Evolutionary conservation across 2,329 filamentous ascomycete species (phyloP).

Genomic region (Alternaria atra): DNA sequence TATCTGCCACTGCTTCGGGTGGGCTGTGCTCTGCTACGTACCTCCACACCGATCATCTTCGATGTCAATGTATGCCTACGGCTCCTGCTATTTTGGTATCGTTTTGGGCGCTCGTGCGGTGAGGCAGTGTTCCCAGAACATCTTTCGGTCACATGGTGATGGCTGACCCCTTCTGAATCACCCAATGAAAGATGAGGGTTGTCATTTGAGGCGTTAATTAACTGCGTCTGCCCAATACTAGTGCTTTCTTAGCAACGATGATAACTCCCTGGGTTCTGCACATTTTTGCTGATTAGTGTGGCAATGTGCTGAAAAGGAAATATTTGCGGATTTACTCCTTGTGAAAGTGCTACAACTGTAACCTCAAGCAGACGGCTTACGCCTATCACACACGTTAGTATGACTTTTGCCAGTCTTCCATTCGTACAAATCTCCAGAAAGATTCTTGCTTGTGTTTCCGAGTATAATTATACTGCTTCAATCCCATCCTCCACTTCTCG

Average conservation of each 20-base stretch:
- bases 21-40: neutral
- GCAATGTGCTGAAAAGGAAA: neutral
- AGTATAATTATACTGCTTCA: neutral
- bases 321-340: neutral
- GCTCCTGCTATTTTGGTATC: neutral
- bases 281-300: neutral
- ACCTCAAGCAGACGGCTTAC: neutral
- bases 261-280: neutral
- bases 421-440: neutral
- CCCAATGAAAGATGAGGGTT: neutral
- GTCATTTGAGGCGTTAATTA: neutral
- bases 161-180: neutral
- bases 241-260: neutral
- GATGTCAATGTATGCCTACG: neutral
- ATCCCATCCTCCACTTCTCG: neutral
- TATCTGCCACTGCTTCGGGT: neutral
- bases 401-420: neutral
- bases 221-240: neutral
- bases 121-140: neutral
- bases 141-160: neutral
- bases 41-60: neutral
- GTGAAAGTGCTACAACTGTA: neutral
- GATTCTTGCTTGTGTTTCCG: neutral
- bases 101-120: neutral
- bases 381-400: neutral